Evolutionary conservation across 2,329 filamentous ascomycete genomes (phyloP), one percentile per base, ranked within the genome.

Genomic region (Colletotrichum sp.): DNA sequence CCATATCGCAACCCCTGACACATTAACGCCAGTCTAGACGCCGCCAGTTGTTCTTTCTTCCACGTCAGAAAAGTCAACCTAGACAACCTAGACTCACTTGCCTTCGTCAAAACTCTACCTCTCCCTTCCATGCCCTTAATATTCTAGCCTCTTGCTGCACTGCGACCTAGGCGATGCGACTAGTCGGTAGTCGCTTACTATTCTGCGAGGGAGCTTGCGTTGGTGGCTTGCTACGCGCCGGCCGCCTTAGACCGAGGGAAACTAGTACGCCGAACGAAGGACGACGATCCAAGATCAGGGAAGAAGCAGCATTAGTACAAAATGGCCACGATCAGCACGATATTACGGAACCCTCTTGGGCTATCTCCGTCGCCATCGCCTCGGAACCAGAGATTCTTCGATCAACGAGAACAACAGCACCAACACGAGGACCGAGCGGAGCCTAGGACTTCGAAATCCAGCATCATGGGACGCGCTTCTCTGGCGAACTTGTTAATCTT

Each of bases 111-210:
- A 52, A 52, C 43, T 52, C 43, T 21, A 21, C n/a, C 15, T 32
- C 34, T 48, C 64, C 30, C 43, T 65, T 21, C 26, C 52, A 21
- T 30, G 16, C 15, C 10, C 18, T 7, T 52, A 39, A 30, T 15
- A 16, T n/a, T 52, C 24, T 71, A 59, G 55, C 43, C 34, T 24
- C 15, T 63, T 10, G 15, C 64, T 39, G 30, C 30, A 57, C 30
- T 65, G 24, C 43, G 39, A 24, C 64, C n/a, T 43, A 59, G 70
- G 36, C 16, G 70, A 75, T 75, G 73, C 70, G 36, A 43, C 73
- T 69, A 73, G 48, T 13, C 15, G 43, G 30, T 57, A 68, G 28
- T 60, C 39, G 43, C 59, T 28, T 59, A 24, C 32, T 21, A 43
- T 7, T 30, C n/a, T 24, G 34, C 26, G 73, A 73, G 59, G 24